phyloP scores from a whole-genome alignment of 805 yeast species.

The Brettanomyces custersianus region DNA sequence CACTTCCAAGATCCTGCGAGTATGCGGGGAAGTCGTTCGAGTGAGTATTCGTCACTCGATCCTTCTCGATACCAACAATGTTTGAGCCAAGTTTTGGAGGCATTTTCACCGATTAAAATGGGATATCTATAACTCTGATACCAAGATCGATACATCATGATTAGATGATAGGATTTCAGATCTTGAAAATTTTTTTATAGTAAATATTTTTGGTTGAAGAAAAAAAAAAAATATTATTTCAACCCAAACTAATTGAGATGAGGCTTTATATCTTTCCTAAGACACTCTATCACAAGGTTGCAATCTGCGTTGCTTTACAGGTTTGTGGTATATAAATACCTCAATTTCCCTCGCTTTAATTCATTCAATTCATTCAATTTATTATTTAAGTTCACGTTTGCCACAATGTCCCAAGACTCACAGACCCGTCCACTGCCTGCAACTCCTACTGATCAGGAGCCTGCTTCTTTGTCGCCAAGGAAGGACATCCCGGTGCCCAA shows the following conservation, averaged over 20 bases:
- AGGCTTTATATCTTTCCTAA: too few relatives aligned
- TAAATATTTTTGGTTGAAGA: too few relatives aligned
- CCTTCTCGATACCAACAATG: constrained; percentile 79
- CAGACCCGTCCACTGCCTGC: background rate
- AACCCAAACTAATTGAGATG: too few relatives aligned
- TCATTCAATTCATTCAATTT: background rate
- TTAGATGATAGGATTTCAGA: too few relatives aligned
- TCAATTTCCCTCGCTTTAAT: background rate
- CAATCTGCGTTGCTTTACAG: background rate
- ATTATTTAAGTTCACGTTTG: background rate
- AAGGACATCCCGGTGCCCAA: too few relatives aligned
- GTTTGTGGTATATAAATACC: constrained; percentile 5
- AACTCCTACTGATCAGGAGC: too few relatives aligned
- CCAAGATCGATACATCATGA: too few relatives aligned
- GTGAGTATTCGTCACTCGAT: constrained; percentile 83
- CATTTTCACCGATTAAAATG: too few relatives aligned
- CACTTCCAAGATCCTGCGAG: constrained; percentile 45
- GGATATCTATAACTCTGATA: too few relatives aligned
- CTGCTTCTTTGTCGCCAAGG: too few relatives aligned
- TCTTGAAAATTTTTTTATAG: too few relatives aligned
- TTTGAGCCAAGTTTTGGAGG: constrained; percentile 27
- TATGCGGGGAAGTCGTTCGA: constrained; percentile 93
- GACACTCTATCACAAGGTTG: background rate
- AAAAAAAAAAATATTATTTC: too few relatives aligned
- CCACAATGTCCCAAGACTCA: background rate